Conservation (phyloP, 2,329 filamentous ascomycete genomes). For the Pestalotiopsis sp. region DNA sequence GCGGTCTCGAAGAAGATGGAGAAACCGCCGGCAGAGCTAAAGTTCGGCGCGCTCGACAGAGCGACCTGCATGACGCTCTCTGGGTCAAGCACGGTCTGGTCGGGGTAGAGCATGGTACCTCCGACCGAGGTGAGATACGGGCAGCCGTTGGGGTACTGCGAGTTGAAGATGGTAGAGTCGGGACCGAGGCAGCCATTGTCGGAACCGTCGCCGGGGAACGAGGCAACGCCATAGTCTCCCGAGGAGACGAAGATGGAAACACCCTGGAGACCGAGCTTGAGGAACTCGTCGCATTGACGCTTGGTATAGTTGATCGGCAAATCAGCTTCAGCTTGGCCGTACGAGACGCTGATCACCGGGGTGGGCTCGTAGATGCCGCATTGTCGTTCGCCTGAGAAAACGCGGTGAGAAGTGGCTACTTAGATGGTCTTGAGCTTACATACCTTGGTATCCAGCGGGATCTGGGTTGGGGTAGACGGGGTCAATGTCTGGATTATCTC, state of each 20-base stretch:
- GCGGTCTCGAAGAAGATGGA: constrained; percentile 45
- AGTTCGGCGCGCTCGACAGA: constrained; percentile 17
- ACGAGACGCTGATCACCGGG: constrained; percentile 58
- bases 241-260: constrained; percentile 47
- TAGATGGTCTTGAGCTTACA: background rate
- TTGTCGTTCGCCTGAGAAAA: constrained; percentile 24
- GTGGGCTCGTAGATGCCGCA: constrained; percentile 47
- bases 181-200: constrained; percentile 36
- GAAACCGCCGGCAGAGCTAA: constrained; percentile 44
- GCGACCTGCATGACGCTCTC: constrained; percentile 23
- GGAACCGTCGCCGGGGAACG: constrained; percentile 19
- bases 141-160: constrained; percentile 47
- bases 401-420: background rate
- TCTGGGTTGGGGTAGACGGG: constrained; percentile 46
- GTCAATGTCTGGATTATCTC: constrained; percentile 20
- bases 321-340: constrained; percentile 52
- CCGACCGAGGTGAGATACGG: constrained; percentile 53
- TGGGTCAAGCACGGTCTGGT: constrained; percentile 16
- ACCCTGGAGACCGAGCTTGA: constrained; percentile 54
- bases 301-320: constrained; percentile 53
- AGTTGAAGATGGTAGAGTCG: constrained; percentile 39
- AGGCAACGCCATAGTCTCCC: constrained; percentile 38
- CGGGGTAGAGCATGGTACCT: constrained; percentile 22
- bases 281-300: constrained; percentile 47
- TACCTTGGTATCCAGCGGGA: constrained; percentile 47